Evolutionary conservation across 257 asterid species (phyloP), one percentile per base, ranked within the genome.

Genomic region (Fraxinus excelsior): DNA sequence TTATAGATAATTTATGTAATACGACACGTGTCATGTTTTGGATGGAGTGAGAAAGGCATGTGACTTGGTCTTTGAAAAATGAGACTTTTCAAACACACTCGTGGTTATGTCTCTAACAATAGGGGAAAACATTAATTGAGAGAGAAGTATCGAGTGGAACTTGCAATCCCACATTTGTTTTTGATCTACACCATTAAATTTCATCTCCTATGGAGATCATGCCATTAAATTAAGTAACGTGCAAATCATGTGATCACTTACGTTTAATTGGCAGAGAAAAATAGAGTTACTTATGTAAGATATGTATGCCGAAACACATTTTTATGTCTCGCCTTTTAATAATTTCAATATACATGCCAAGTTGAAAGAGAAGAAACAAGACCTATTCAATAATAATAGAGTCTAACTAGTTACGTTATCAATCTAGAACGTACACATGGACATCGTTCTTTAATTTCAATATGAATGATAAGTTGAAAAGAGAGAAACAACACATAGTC

Each of bases 31-130:
- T 86, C 88, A 18, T 69, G 71, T 31, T 29, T 74, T 72, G 75
- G 86, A 76, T 71, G 89, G 86, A 44, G 68, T 73, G 49, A 58
- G 86, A 85, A 77, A 80, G 78, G 79, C 96, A 92, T 82, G 97
- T 92, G 97, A 92, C 90, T 37, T 85, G 77, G 78, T 71, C 77
- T 82, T 76, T 64, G 4, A 84, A 80, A 81, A 84, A 85, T 60
- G 80, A 79, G 64, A 79, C 73, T 81, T 74, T 86, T 80, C 85
- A 65, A 71, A 26, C 82, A 80, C 82, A 87, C 92, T 83, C 94
- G 97, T 91, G 94, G 84, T 85, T 84, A 82, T 91, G 97, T 91
- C 86, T 82, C 94, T 91, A 88, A 89, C 84, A 80, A 86, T 85
- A 85, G 82, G 49, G 87, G 85, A 84, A 75, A 26, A 79, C 80